Evolutionary conservation across 208 protist genomes (phyloP), one percentile per base, ranked within the genome.

Genomic region (Crithidia expoeki): DNA sequence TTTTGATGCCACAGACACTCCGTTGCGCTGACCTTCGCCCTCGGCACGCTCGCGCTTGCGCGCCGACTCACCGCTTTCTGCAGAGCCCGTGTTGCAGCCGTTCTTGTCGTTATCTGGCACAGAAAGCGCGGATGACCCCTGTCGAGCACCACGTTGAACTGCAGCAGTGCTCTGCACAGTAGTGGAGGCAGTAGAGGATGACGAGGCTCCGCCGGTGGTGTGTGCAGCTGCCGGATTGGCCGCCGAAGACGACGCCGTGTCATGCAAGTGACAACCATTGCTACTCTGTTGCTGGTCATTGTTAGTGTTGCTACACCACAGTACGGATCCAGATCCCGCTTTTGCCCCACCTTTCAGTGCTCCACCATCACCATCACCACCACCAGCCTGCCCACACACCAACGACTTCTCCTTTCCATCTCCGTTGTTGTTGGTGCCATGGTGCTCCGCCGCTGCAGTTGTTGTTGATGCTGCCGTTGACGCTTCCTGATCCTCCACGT

Each of bases 401-500:
- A 44, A 32, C 32, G 63, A n/a, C 23, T 27, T 33, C 42, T 40
- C 25, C 33, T 21, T 52, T 47, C 42, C 42, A 9, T n/a, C 42
- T 3, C 21, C 30, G 32, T 38, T 25, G 38, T 38, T 2, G 11
- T 40, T 25, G 10, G 14, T 44, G 51, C 30, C 34, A 74, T 68
- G 4, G 23, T 12, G 30, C 1, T 46, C 40, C 1, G 32, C 64
- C 28, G 38, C 38, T 2, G 21, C 6, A 19, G 11, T 3, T 33
- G 32, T 2, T 21, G 55, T 9, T 12, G 34, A 1, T 34, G 56
- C 21, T 62, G 42, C 42, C 12, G 42, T 9, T 17, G 42, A 4
- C 42, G 5, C 42, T 28, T 62, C 63, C 63, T 80, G 74, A 27
- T 59, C 60, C 67, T 85, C 80, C 32, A 67, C 77, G 52, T 89